Conservation (phyloP, 352 stramenopile species). For the Nothophytophthora sp. region DNA sequence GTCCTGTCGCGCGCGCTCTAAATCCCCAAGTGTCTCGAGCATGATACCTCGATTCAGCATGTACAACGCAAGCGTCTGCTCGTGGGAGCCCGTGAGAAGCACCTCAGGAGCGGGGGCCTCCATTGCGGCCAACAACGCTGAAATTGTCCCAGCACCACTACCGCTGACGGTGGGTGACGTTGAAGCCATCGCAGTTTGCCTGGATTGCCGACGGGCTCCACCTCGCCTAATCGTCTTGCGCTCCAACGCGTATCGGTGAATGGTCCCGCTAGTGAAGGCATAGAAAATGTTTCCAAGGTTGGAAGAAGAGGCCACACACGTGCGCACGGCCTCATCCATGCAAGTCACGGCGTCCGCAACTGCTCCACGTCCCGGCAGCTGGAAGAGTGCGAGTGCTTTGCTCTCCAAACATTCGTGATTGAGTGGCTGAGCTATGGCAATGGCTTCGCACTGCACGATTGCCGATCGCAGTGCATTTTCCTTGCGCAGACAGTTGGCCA, state of each 20-base stretch:
- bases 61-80: constrained; percentile 70
- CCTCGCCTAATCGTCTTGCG: constrained; percentile 43
- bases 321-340: constrained; percentile 59
- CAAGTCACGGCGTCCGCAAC: constrained; percentile 46
- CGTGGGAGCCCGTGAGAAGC: constrained; percentile 48
- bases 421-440: constrained; percentile 37
- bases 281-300: constrained; percentile 68
- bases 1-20: constrained; percentile 50
- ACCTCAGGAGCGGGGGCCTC: constrained; percentile 12
- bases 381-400: constrained; percentile 62
- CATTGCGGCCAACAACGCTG: constrained; percentile 10
- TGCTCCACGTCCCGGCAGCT: constrained; percentile 29
- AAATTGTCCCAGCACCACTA: constrained; percentile 9
- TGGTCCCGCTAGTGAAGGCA: constrained; percentile 48
- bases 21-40: constrained; percentile 50
- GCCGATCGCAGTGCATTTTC: constrained; percentile 37
- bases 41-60: constrained; percentile 74
- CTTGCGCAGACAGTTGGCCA: constrained; percentile 66
- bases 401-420: constrained; percentile 57
- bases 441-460: constrained; percentile 55
- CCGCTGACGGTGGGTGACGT: constrained; percentile 1
- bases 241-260: constrained; percentile 60
- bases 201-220: constrained; percentile 10
- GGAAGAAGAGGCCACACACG: constrained; percentile 58
- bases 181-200: not conserved